phyloP scores from a whole-genome alignment of 345 rosid species.

The Ceriops zippeliana region DNA sequence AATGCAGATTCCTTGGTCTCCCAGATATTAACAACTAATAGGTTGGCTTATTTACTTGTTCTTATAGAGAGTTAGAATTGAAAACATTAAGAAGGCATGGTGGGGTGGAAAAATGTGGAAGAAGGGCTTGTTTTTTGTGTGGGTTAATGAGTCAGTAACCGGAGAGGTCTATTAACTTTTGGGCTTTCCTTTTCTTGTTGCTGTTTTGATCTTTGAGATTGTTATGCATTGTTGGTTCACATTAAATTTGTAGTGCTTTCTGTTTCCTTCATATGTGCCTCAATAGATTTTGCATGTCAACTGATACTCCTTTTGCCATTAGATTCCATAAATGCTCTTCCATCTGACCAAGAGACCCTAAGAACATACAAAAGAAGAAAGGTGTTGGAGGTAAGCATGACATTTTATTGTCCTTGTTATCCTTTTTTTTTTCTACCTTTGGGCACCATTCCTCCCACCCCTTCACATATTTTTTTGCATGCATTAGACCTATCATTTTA shows the following conservation, averaged over 20 bases:
- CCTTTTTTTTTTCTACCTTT: background rate
- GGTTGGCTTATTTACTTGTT: background rate
- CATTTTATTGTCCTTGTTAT: background rate
- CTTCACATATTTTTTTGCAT: conserved; percentile 1
- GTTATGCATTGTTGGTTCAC: conserved; percentile 3
- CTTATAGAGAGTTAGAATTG: conserved; percentile 6
- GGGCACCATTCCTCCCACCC: background rate
- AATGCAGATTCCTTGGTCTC: too few relatives aligned
- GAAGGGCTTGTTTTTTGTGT: background rate
- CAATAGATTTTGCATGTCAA: background rate
- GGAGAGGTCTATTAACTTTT: background rate
- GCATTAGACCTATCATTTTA: conserved; percentile 11
- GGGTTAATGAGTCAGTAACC: background rate
- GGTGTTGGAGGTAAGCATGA: conserved; percentile 37
- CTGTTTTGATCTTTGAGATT: background rate
- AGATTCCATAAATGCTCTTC: conserved; percentile 41
- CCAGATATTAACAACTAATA: background rate
- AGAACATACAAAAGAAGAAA: conserved; percentile 56
- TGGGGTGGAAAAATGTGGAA: background rate
- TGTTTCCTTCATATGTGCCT: conserved; percentile 1
- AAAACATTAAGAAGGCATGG: background rate
- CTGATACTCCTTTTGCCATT: conserved; percentile 21
- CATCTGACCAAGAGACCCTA: conserved; percentile 36
- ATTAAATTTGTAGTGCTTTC: background rate
- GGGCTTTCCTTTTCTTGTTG: background rate